phyloP scores from a whole-genome alignment of 192 early-diverging fungal species.

The Pecoramyces ruminantium region DNA sequence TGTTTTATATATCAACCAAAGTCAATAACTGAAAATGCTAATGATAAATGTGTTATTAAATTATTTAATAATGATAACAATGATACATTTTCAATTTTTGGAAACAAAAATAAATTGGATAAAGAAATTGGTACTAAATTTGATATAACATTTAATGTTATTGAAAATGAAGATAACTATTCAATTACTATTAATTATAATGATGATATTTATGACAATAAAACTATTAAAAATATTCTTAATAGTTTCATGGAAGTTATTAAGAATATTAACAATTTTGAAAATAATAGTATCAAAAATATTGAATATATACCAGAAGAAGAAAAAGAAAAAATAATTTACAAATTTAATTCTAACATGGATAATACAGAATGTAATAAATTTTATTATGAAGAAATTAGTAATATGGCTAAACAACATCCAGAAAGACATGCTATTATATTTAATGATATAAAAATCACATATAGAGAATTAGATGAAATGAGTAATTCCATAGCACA shows the following conservation, averaged over 20 bases:
- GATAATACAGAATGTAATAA: not conserved
- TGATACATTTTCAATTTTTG: not conserved
- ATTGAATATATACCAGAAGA: not conserved
- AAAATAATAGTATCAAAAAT: not conserved
- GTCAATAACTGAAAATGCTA: not conserved
- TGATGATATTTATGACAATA: not conserved
- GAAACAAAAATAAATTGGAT: not conserved
- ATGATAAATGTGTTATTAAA: not conserved
- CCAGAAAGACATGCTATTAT: not conserved
- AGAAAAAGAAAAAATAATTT: not conserved
- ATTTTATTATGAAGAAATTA: not conserved
- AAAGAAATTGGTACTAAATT: not conserved
- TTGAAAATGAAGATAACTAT: not conserved
- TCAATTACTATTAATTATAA: not conserved
- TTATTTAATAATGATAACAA: not conserved
- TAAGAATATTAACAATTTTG: not conserved
- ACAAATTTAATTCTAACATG: not conserved
- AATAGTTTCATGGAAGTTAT: not conserved
- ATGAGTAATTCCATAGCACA: not conserved
- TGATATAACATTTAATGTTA: not conserved
- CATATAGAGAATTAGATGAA: not conserved
- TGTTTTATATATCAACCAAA: not conserved
- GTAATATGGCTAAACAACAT: not conserved
- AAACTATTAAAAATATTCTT: not conserved
- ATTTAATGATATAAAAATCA: not conserved